Base-by-base conservation (phyloP, 176 grass and related monocot species). In the Triticum timopheevii region DNA sequence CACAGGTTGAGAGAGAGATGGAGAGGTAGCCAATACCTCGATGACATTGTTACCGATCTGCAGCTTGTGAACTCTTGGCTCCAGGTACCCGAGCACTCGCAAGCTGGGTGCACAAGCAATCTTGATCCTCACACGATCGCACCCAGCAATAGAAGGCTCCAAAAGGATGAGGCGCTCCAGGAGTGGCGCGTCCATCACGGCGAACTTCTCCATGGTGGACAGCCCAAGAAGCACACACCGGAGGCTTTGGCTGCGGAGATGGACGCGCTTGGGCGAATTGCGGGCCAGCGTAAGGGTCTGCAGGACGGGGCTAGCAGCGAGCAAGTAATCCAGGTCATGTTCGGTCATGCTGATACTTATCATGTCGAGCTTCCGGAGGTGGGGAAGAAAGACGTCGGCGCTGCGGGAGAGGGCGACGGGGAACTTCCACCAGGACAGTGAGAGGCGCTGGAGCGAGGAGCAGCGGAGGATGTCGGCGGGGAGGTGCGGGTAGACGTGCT, bases 151-250 rank as follows among this genome's bases (percentile, higher is more conserved):
- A 13, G 0, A 3, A 0, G 5, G 12, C 38, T 28, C 24, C 40
- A 45, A 9, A 38, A 87, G 0, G 40, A 90, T 33, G 70, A 90
- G 44, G 23, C 67, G 80, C 31, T 83, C 80, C 28, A 90, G 42
- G 31, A 15, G 24, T 0, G 79, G 80, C 1, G 80, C 39, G 4
- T 83, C 72, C 27, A 78, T 39, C n/a, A 76, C 13, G 10, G 19
- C 56, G 44, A 89, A 31, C 10, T 89, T 82, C 10, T 10, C 13
- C 11, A 27, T 8, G 31, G 67, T 13, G 39, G 19, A 22, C 52
- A 56, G 6, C 52, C 52, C 52, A 5, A 83, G 13, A 7, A 86
- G 28, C 27, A 78, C 62, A 79, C 83, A 82, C n/a, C 25, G 72
- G 13, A 90, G 78, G 22, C 28, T 78, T 34, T 34, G 79, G 42